Conservation (phyloP, 2,329 filamentous ascomycete genomes). For the Trichoderma hamatum region DNA sequence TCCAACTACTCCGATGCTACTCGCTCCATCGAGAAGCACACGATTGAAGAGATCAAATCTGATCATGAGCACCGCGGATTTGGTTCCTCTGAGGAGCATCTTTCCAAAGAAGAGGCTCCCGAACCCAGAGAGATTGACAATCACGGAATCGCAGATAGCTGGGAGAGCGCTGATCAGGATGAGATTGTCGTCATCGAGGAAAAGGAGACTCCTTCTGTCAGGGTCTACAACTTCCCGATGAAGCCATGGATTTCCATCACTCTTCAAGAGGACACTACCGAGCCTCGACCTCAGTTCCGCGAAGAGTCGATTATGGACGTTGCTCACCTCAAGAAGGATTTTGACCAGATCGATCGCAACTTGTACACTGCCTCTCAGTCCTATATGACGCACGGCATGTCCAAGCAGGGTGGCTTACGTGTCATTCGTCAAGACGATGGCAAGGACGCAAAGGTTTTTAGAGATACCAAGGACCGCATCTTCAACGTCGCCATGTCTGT, state of each 20-base stretch:
- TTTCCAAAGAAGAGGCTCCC: slow-evolving; percentile 42
- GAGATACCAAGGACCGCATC: slow-evolving; percentile 86
- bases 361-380: slow-evolving; percentile 85
- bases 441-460: slow-evolving; percentile 88
- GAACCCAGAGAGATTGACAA: slow-evolving; percentile 57
- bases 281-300: slow-evolving; percentile 66
- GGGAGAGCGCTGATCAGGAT: slow-evolving; percentile 84
- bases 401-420: slow-evolving; percentile 87
- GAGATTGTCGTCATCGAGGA: slow-evolving; percentile 67
- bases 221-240: slow-evolving; percentile 95
- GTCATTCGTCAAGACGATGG: slow-evolving; percentile 95
- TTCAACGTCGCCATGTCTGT: slow-evolving; percentile 90
- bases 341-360: slow-evolving; percentile 94
- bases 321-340: slow-evolving; percentile 93
- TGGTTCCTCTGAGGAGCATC: slow-evolving; percentile 55
- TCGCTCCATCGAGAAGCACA: slow-evolving; percentile 29
- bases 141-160: slow-evolving; percentile 75
- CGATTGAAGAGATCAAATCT: slow-evolving; percentile 47
- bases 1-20: slow-evolving; percentile 29
- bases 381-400: slow-evolving; percentile 93
- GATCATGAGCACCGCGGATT: slow-evolving; percentile 58
- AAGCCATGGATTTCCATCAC: slow-evolving; percentile 92
- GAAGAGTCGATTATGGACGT: slow-evolving; percentile 88
- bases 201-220: slow-evolving; percentile 66
- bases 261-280: slow-evolving; percentile 61